Evolutionary conservation across 2,329 filamentous ascomycete species (phyloP).

Genomic region (Ophiobolus disseminans): DNA sequence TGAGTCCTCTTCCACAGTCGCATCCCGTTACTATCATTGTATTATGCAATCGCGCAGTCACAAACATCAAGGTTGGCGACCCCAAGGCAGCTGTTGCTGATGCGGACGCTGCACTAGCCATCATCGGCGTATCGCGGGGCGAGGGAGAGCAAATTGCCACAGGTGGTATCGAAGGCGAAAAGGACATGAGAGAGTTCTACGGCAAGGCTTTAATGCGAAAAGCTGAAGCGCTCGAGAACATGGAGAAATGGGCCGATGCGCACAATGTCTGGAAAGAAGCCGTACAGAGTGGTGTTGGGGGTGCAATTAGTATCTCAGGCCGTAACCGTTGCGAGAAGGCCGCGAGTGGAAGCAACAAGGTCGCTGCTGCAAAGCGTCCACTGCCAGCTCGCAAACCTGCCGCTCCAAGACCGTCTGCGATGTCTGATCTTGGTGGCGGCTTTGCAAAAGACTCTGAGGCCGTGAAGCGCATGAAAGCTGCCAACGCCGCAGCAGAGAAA

Average conservation of each 20-base stretch:
- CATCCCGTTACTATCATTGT: slow-evolving; percentile 90
- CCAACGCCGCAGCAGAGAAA: slow-evolving; percentile 83
- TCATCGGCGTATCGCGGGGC: slow-evolving; percentile 82
- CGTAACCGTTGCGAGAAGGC: slow-evolving; percentile 90
- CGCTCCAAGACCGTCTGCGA: slow-evolving; percentile 50
- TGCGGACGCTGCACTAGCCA: slow-evolving; percentile 76
- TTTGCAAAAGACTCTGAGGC: slow-evolving; percentile 70
- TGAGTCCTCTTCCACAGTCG: slow-evolving; percentile 73
- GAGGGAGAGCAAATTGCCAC: slow-evolving; percentile 81
- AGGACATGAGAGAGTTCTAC: slow-evolving; percentile 91
- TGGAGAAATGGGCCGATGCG: slow-evolving; percentile 93
- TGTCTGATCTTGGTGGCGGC: slow-evolving; percentile 49
- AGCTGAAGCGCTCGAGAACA: slow-evolving; percentile 91
- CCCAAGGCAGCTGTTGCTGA: slow-evolving; percentile 86
- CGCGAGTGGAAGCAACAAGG: slow-evolving; percentile 53
- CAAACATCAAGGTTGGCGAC: slow-evolving; percentile 88
- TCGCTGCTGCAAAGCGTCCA: slow-evolving; percentile 26
- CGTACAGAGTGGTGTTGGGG: slow-evolving; percentile 86
- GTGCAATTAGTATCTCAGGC: slow-evolving; percentile 80
- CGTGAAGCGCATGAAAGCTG: slow-evolving; percentile 79
- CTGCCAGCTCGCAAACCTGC: slow-evolving; percentile 36
- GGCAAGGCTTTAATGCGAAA: slow-evolving; percentile 94
- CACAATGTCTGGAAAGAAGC: slow-evolving; percentile 79
- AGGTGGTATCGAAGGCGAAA: slow-evolving; percentile 63
- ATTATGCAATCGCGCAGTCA: slow-evolving; percentile 88